Percentiles rank a stretch among this genome's conserved stretches.
phyloP scores from a whole-genome alignment of 352 stramenopile species.

The Pythium rhizo-oryzae region DNA sequence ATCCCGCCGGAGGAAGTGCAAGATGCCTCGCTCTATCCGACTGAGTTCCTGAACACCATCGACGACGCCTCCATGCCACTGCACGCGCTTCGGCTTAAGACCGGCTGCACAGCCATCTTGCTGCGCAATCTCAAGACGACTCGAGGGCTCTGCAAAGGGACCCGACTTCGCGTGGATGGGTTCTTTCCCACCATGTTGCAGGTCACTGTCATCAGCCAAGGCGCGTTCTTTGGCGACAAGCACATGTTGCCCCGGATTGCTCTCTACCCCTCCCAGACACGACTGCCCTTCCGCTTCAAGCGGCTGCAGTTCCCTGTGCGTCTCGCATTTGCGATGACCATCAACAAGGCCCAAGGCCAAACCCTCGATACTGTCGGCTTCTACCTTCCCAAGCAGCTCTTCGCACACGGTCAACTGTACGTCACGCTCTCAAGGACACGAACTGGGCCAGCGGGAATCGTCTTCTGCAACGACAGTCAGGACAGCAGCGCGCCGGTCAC shows the following conservation, averaged over 20 bases:
- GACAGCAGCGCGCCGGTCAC: not conserved
- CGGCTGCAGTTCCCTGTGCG: slow-evolving; percentile 30
- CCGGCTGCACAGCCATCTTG: slow-evolving; percentile 18
- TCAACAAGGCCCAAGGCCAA: slow-evolving; percentile 34
- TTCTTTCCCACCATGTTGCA: slow-evolving; percentile 20
- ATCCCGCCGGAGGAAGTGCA: too few species aligned
- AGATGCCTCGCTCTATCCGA: too few species aligned
- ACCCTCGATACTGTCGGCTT: slow-evolving; percentile 24
- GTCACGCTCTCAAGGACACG: too few species aligned
- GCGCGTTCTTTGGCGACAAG: slow-evolving; percentile 8
- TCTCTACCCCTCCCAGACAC: slow-evolving; percentile 19
- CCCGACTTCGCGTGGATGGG: slow-evolving; percentile 13
- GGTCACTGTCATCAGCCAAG: slow-evolving; percentile 24
- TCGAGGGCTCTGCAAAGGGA: slow-evolving; percentile 29
- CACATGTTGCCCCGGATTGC: slow-evolving; percentile 29
- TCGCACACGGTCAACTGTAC: slow-evolving; percentile 4
- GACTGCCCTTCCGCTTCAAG: slow-evolving; percentile 25
- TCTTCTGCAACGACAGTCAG: too few species aligned
- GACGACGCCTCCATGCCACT: too few species aligned
- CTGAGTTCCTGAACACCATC: too few species aligned
- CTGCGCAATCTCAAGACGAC: slow-evolving; percentile 26
- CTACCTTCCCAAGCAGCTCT: slow-evolving; percentile 18
- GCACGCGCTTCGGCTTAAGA: too few species aligned
- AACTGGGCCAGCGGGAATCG: too few species aligned
- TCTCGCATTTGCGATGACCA: slow-evolving; percentile 31